These are phyloP conservation scores for Colletotrichum chrysophilum DNA, from an alignment of 2,329 filamentous ascomycete species.

Conservation along the genomic window DNA sequence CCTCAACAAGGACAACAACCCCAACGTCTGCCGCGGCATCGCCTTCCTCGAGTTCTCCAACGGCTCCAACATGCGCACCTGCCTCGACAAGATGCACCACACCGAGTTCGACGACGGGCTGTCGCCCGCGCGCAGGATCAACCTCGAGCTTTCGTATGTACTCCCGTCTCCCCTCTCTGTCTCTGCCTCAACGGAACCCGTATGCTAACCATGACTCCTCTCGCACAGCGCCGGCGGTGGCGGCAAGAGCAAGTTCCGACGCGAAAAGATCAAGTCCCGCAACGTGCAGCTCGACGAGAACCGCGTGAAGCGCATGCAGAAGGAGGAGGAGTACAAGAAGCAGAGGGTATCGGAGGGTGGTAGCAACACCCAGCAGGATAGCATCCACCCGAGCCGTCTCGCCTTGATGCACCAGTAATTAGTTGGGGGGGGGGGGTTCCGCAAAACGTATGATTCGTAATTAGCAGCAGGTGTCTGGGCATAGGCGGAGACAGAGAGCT, in stretches of 20 bases:
- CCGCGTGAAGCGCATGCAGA: conserved; percentile 52
- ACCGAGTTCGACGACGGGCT: conserved; percentile 69
- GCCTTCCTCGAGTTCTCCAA: conserved; percentile 90
- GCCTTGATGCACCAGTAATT: conserved; percentile 29
- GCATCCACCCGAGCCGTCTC: conserved; percentile 59
- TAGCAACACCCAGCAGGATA: conserved; percentile 31
- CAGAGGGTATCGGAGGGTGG: conserved; percentile 33
- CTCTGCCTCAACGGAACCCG: not conserved
- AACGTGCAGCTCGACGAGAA: conserved; percentile 83
- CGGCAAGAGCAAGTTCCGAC: conserved; percentile 74
- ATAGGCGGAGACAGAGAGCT: not conserved
- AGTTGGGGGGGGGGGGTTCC: not conserved
- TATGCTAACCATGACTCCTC: not conserved
- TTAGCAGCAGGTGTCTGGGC: not conserved
- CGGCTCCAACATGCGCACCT: conserved; percentile 91
- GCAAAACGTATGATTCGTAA: not conserved
- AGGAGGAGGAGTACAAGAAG: conserved; percentile 44
- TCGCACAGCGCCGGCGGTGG: conserved; percentile 77
- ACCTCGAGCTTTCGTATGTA: conserved; percentile 86
- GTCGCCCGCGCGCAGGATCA: conserved; percentile 74
- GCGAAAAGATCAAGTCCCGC: conserved; percentile 81
- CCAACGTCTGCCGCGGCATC: conserved; percentile 72
- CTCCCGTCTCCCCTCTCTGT: not conserved
- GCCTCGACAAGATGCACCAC: conserved; percentile 90
- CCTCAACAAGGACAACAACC: conserved; percentile 69